Percentiles rank a stretch among this genome's conserved stretches.
Conservation (phyloP, 163 green algal genomes). For the Trebouxia gelatinosa region DNA sequence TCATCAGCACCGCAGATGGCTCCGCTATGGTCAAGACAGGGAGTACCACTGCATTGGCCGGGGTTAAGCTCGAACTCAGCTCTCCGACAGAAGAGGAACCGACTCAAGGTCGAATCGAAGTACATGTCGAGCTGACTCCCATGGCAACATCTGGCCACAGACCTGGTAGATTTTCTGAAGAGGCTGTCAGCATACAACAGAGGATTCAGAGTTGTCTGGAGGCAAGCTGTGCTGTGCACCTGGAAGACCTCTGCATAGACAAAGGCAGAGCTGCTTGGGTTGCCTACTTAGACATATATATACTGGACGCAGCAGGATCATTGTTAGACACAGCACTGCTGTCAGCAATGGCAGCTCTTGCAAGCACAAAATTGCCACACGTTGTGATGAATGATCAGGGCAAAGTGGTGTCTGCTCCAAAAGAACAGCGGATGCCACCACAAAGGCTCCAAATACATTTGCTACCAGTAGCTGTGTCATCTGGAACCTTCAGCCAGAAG, state of each 20-base stretch:
- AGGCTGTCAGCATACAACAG: slow-evolving; percentile 31
- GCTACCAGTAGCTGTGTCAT: background rate
- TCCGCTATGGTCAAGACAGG: slow-evolving; percentile 71
- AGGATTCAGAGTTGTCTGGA: slow-evolving; percentile 29
- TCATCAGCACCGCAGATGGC: slow-evolving; percentile 59
- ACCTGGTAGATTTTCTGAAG: slow-evolving; percentile 45
- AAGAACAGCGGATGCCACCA: background rate
- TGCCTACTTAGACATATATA: slow-evolving; percentile 67
- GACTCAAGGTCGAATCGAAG: slow-evolving; percentile 30
- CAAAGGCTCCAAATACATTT: background rate
- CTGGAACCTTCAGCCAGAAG: slow-evolving; percentile 41
- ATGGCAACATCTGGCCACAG: slow-evolving; percentile 46
- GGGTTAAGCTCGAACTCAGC: slow-evolving; percentile 51
- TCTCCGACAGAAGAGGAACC: slow-evolving; percentile 25
- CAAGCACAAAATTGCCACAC: slow-evolving; percentile 38
- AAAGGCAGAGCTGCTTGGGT: slow-evolving; percentile 27
- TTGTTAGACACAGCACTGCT: slow-evolving; percentile 69
- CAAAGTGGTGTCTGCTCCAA: slow-evolving; percentile 3
- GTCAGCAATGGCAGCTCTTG: slow-evolving; percentile 60
- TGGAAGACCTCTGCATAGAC: slow-evolving; percentile 27
- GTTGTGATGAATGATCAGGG: slow-evolving; percentile 50
- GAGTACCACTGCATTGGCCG: slow-evolving; percentile 51
- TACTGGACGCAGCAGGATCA: slow-evolving; percentile 69
- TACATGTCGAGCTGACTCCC: slow-evolving; percentile 56
- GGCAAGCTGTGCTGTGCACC: slow-evolving; percentile 10